Base-by-base conservation (phyloP, 148 eudicot genomes). In the Fagopyrum tataricum region DNA sequence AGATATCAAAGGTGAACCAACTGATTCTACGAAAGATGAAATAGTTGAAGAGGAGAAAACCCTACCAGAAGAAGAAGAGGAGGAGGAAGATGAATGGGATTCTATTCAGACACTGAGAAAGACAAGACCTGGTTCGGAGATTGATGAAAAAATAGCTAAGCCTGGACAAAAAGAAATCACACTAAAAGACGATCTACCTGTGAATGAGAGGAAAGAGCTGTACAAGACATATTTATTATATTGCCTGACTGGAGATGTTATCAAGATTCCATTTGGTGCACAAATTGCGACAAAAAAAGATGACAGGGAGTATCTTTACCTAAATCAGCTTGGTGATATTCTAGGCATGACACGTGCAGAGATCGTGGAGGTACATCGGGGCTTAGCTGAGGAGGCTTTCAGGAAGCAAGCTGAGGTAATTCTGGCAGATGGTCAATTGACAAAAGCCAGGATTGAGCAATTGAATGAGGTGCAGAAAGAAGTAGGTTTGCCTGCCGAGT, bases 381-480 rank as follows among this genome's bases (percentile, higher is more conserved):
- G 89, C 81, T 76, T 90, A 64, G 99, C 99, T 17, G 99, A 95
- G 78, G 85, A 88, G 74, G 87, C 91, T 67, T 95, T 91, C 78
- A 86, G 81, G 79, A 81, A 87, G 75, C 80, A 92, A 74, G 99
- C 99, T 24, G 99, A 91, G 91, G 96, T 85, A 71, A 87, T 95
- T 76, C 82, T 95, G 79, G 97, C 96, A 4, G 96, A 95, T 76
- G 97, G 97, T 21, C 92, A 87, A 68, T 71, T 95, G 81, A 90
- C 96, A n/a, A 84, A 91, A 78, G 86, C 81, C 44, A 84, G 82
- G 79, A 77, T 95, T 72, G 90, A 85, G 79, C 89, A 88, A 79
- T 80, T 95, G 24, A 81, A 90, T 70, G 84, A 92, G 78, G 73
- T 91, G 82, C 96, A 88, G 87, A 84, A 87, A 80, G 79, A 88